Evolutionary conservation across 129 eudicot species (phyloP).

Genomic region (Flaveria sonorensis): DNA sequence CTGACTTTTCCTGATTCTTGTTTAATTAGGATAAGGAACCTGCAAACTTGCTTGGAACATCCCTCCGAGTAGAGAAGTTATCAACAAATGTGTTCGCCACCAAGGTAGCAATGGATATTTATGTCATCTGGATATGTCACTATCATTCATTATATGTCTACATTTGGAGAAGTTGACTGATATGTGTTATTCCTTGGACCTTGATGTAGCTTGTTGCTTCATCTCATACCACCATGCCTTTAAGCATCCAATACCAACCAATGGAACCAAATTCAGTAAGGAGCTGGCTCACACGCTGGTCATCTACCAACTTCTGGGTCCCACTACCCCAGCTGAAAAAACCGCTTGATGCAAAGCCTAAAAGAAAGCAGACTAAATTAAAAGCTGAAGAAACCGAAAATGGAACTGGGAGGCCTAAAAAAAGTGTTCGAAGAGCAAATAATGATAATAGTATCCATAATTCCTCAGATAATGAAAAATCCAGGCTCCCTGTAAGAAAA

Average conservation of each 20-base stretch:
- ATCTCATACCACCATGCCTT: constrained; percentile 56
- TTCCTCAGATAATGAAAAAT: constrained; percentile 55
- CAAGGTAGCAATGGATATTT: constrained; percentile 49
- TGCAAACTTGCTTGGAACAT: constrained; percentile 38
- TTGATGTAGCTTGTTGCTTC: constrained; percentile 63
- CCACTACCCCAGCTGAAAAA: constrained; percentile 56
- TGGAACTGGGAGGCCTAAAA: constrained; percentile 50
- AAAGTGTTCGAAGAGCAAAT: constrained; percentile 52
- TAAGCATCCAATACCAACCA: constrained; percentile 72
- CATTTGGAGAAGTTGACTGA: constrained; percentile 11
- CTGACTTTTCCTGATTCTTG: not conserved
- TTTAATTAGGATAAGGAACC: constrained; percentile 43
- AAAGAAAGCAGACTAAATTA: constrained; percentile 47
- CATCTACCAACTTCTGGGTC: constrained; percentile 61
- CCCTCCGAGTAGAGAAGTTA: constrained; percentile 48
- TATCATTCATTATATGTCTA: not conserved
- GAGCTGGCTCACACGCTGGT: constrained; percentile 87
- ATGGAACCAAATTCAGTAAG: constrained; percentile 70
- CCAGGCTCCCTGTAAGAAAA: constrained; percentile 64
- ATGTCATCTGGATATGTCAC: constrained; percentile 4
- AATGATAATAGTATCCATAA: constrained; percentile 40
- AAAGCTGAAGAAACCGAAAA: constrained; percentile 48
- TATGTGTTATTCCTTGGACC: constrained; percentile 4
- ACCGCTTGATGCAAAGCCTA: constrained; percentile 46
- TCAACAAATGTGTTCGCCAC: constrained; percentile 55